Evolutionary conservation across 2,329 filamentous ascomycete species (phyloP).

Genomic region (Chaetomiaceae sp.): DNA sequence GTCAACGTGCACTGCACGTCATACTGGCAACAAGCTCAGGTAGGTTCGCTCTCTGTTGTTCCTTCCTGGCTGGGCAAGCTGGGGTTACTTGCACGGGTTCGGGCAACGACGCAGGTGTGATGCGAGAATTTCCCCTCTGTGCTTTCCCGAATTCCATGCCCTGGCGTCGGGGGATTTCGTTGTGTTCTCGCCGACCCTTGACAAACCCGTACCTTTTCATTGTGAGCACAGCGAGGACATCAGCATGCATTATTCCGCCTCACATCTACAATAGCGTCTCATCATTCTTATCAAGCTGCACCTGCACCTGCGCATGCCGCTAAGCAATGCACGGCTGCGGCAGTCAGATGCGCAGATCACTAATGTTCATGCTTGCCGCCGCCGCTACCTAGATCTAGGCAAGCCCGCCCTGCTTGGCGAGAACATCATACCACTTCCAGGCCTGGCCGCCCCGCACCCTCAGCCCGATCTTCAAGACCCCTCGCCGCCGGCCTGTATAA

Average conservation of each 20-base stretch:
- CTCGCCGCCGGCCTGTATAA: slow-evolving; percentile 20
- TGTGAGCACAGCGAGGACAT: no score
- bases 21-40: background rate
- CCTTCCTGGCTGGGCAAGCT: background rate
- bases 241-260: background rate
- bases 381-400: slow-evolving; percentile 15
- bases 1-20: background rate
- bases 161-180: no score
- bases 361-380: slow-evolving; percentile 20
- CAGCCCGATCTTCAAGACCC: slow-evolving; percentile 14
- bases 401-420: slow-evolving; percentile 17
- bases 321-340: no score
- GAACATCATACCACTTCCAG: slow-evolving; percentile 24
- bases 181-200: no score
- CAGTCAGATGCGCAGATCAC: slow-evolving; percentile 24
- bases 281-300: no score
- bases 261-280: background rate
- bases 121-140: no score
- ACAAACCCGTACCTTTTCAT: no score
- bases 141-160: no score
- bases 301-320: no score
- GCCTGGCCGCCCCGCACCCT: slow-evolving; percentile 21
- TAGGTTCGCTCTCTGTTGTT: background rate
- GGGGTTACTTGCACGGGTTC: no score
- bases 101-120: no score